These are phyloP conservation scores for Atkinsonella texensis DNA, from an alignment of 2,329 filamentous ascomycete species.

Conservation along the genomic window DNA sequence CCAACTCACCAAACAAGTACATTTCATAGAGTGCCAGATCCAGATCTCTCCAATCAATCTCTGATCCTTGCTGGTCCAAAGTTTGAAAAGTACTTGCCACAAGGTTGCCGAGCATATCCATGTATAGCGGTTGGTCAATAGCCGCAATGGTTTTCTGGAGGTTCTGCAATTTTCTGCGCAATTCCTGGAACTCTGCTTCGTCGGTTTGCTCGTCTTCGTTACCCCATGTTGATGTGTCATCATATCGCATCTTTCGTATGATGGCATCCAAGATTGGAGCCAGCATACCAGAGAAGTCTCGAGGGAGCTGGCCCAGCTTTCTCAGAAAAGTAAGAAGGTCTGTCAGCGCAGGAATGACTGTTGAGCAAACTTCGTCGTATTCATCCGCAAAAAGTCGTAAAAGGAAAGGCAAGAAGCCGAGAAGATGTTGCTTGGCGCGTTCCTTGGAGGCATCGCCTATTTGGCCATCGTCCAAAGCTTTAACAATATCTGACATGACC, in stretches of 20 bases:
- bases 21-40: constrained; percentile 92
- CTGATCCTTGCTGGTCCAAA: constrained; percentile 59
- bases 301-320: constrained; percentile 61
- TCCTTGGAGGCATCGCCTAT: constrained; percentile 52
- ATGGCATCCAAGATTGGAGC: constrained; percentile 83
- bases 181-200: constrained; percentile 92
- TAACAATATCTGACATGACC: constrained; percentile 75
- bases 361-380: constrained; percentile 95
- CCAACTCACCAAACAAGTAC: constrained; percentile 88
- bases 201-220: constrained; percentile 91
- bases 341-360: constrained; percentile 83
- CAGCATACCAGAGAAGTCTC: constrained; percentile 70
- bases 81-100: constrained; percentile 79
- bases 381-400: constrained; percentile 95
- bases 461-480: constrained; percentile 59
- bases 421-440: constrained; percentile 71
- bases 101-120: constrained; percentile 75
- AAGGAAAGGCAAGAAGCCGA: constrained; percentile 73
- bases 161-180: constrained; percentile 79
- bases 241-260: constrained; percentile 92
- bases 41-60: constrained; percentile 87
- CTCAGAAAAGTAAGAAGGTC: constrained; percentile 86
- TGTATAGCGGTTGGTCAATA: constrained; percentile 78
- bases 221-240: constrained; percentile 88
- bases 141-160: constrained; percentile 87